Conservation (phyloP, 306 rosid species). For the Benincasa hispida region DNA sequence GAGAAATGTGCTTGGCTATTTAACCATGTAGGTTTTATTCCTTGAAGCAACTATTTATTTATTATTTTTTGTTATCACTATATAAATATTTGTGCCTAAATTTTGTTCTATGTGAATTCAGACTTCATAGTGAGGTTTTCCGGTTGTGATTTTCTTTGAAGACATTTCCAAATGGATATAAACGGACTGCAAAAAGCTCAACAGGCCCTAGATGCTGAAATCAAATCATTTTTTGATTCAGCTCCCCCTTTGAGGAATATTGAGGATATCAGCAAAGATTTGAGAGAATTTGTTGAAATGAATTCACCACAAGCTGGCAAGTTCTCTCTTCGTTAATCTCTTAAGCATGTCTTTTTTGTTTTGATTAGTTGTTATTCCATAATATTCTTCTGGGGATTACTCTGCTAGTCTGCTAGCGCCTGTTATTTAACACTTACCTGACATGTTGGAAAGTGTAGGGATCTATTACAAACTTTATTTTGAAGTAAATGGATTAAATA, state of each 20-base stretch:
- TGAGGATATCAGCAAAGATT: slow-evolving; percentile 26
- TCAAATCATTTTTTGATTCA: slow-evolving; percentile 57
- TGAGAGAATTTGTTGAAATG: slow-evolving; percentile 39
- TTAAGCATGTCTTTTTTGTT: background rate
- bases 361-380: background rate
- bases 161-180: slow-evolving; percentile 33
- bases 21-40: background rate
- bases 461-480: background rate
- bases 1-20: background rate
- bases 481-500: background rate
- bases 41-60: background rate
- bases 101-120: background rate
- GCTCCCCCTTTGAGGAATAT: slow-evolving; percentile 63
- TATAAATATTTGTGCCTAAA: background rate
- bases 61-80: background rate
- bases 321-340: slow-evolving; percentile 4
- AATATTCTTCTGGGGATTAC: background rate
- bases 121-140: background rate
- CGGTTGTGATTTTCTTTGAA: background rate
- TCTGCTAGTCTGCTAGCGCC: background rate
- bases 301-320: slow-evolving; percentile 37
- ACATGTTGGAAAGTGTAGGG: background rate
- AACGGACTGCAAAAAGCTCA: slow-evolving; percentile 19
- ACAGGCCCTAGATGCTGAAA: slow-evolving; percentile 32
- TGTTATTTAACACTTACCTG: background rate